Evolutionary conservation across 2,329 filamentous ascomycete species (phyloP), one percentile per base, ranked within the genome.

Genomic region (Gnomoniopsis sp.): DNA sequence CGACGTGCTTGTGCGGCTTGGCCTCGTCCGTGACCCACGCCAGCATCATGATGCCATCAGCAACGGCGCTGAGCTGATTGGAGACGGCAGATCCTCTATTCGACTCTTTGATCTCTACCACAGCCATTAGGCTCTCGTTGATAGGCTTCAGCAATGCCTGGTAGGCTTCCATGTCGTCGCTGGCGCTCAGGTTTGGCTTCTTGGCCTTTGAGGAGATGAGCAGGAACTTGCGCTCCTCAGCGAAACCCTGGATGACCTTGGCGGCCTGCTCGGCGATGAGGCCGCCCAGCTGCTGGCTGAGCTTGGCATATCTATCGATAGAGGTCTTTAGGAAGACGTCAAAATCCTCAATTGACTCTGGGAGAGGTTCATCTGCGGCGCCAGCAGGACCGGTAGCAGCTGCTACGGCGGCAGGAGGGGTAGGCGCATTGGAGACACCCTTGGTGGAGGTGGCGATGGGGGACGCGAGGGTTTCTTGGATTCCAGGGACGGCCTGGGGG

Each of bases 151-250:
- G 80, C 21, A 97, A 83, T 63, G 91, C 88, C 71, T 90, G 86
- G 69, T 87, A 90, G 3, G 84, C 78, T 10, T 84, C 77, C 67
- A 88, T 84, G 50, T 87, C 84, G 36, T 79, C 68, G 44, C 79
- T 78, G 14, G 72, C 53, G 52, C 33, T 72, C 63, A 89, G 80
- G 64, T 95, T 88, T 22, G 93, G 95, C 77, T 96, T 96, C 81
- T 92, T 96, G 22, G 95, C 88, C 78, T 93, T 95, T 55, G 90
- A 93, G 1, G 92, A 86, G 66, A 97, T 88, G 64, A 96, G 83
- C 58, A 99, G 81, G 73, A 96, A 96, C 65, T 87, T 90, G 66
- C 93, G 87, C 77, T 97, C 90, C 62, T 90, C 91, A 59, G 86
- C 79, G 77, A 98, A 97, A 44, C 91, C 84, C 62, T 81, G 75